phyloP scores from a whole-genome alignment of 495 filamentous ascomycete species.

The Xylaria longipes region DNA sequence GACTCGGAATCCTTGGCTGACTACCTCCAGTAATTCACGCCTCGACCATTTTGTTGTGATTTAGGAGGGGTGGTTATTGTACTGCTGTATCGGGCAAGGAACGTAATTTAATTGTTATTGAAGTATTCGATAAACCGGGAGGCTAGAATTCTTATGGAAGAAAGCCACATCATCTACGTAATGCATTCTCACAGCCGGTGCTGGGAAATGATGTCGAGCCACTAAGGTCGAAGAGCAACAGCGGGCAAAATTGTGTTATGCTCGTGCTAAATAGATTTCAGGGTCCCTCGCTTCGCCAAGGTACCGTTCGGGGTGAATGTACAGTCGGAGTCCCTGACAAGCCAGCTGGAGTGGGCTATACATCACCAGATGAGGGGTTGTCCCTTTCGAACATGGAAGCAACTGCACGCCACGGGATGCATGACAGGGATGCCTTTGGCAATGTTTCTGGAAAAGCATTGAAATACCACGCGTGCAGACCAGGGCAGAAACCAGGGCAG shows the following conservation, averaged over 20 bases:
- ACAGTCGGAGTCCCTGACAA: neutral
- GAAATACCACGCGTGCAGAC: neutral
- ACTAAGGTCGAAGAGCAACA: neutral
- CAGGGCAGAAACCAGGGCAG: neutral
- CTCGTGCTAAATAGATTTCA: neutral
- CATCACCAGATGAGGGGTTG: constrained; percentile 15
- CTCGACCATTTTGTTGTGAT: neutral
- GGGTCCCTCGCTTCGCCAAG: constrained; percentile 7
- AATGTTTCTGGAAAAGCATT: constrained; percentile 13
- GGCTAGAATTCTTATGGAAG: neutral
- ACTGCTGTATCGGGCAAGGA: neutral
- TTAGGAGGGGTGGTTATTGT: neutral
- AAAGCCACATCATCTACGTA: neutral
- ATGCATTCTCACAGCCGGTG: neutral
- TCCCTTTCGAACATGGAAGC: constrained; percentile 4
- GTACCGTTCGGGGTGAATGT: neutral
- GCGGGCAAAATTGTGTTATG: neutral
- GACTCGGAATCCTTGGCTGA: constrained; percentile 3
- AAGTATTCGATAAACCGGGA: neutral
- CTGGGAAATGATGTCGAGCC: neutral
- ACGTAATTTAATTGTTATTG: neutral
- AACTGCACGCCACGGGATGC: constrained; percentile 3
- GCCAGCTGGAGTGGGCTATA: constrained; percentile 9
- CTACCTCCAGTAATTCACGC: constrained; percentile 2
- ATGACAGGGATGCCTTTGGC: constrained; percentile 9